phyloP scores from a whole-genome alignment of 1,284 basidiomycete species.

The Volvariella surrecta region DNA sequence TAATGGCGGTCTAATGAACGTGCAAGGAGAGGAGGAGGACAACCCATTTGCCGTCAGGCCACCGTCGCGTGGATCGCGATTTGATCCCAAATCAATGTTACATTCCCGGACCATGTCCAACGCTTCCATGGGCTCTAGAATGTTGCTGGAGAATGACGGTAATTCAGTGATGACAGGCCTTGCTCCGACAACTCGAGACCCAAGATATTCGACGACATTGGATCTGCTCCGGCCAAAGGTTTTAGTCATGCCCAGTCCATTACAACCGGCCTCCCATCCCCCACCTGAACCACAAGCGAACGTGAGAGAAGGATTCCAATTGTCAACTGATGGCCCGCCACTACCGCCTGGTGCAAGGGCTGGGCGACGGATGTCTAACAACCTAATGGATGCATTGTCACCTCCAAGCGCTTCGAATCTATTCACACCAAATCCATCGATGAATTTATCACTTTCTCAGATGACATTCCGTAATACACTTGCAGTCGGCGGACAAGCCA shows the following conservation, averaged over 20 bases:
- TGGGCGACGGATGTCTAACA: conserved; percentile 33
- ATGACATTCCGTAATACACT: conserved; percentile 74
- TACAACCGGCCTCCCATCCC: conserved; percentile 37
- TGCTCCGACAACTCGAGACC: conserved; percentile 32
- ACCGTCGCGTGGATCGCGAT: conserved; percentile 56
- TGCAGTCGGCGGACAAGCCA: conserved; percentile 53
- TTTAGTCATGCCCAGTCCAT: conserved; percentile 77
- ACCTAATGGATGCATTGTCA: conserved; percentile 21
- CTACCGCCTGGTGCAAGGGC: conserved; percentile 61
- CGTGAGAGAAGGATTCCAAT: conserved; percentile 50
- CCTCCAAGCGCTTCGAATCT: conserved; percentile 50
- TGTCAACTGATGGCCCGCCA: conserved; percentile 57
- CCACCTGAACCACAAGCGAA: conserved; percentile 22
- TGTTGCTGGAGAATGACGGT: conserved; percentile 50
- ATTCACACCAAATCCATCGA: conserved; percentile 71
- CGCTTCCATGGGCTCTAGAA: conserved; percentile 54
- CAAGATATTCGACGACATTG: conserved; percentile 60
- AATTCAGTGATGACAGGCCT: conserved; percentile 30
- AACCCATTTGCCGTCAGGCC: conserved; percentile 55
- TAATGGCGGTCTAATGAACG: conserved; percentile 23
- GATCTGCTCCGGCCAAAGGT: conserved; percentile 76
- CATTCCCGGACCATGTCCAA: conserved; percentile 59
- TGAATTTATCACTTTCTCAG: conserved; percentile 64
- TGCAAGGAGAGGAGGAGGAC: conserved; percentile 43
- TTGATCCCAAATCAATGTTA: conserved; percentile 57